Evolutionary conservation across 768 basidiomycete species (phyloP).

Genomic region (Leccinellum rugosiceps): DNA sequence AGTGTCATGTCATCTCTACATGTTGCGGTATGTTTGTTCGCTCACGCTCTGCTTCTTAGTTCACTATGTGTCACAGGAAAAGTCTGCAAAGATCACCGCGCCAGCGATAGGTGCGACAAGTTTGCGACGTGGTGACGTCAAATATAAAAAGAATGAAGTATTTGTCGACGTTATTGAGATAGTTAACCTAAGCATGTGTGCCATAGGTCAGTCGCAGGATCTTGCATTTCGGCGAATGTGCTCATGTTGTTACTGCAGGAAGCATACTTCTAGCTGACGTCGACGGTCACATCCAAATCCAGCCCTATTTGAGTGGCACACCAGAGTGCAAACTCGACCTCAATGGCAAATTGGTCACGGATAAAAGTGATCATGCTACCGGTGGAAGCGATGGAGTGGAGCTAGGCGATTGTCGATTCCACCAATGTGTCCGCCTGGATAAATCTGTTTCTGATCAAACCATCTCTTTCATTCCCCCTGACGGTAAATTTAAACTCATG

Average conservation of each 20-base stretch:
- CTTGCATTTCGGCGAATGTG: neutral
- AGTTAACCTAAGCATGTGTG: conserved; percentile 95
- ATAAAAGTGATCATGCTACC: conserved; percentile 64
- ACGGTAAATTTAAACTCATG: conserved; percentile 99
- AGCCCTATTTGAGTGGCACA: conserved; percentile 93
- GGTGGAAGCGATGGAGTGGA: conserved; percentile 75
- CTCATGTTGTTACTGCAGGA: conserved; percentile 42
- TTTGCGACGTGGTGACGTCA: conserved; percentile 94
- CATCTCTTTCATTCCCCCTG: conserved; percentile 96
- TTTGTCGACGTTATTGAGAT: conserved; percentile 99
- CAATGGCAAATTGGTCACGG: conserved; percentile 97
- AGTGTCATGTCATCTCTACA: conserved; percentile 86
- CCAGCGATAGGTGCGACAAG: conserved; percentile 97
- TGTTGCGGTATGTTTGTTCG: conserved; percentile 58
- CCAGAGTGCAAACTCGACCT: conserved; percentile 99
- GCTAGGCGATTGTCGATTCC: conserved; percentile 92
- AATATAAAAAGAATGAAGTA: conserved; percentile 99
- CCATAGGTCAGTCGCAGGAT: conserved; percentile 58
- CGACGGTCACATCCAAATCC: conserved; percentile 97
- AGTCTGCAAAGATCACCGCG: conserved; percentile 93
- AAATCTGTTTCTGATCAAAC: conserved; percentile 93
- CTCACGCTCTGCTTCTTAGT: neutral
- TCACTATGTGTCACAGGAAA: conserved; percentile 57
- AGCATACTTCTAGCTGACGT: conserved; percentile 93
- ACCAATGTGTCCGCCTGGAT: conserved; percentile 93